Percentiles rank a stretch among this genome's conserved stretches.
Evolutionary conservation across 805 yeast genomes (phyloP).

Genomic region (Sugiyamaella mastotermitis): DNA sequence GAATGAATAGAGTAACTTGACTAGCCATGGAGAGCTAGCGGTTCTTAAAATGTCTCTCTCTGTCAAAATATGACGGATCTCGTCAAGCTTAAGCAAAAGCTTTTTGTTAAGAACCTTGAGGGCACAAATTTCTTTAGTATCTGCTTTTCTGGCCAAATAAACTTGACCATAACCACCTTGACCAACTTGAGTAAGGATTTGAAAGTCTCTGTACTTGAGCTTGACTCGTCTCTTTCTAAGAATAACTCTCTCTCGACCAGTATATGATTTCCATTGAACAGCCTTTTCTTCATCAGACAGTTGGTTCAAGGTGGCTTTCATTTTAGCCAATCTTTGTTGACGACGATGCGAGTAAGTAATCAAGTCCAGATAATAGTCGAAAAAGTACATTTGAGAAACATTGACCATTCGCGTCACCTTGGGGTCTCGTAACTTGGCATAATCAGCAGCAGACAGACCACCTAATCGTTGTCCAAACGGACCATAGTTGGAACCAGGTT

Average conservation of each 20-base stretch:
- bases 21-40: conserved; percentile 93
- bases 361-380: conserved; percentile 94
- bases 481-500: neutral
- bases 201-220: conserved; percentile 92
- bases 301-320: conserved; percentile 41
- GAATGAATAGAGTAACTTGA: conserved; percentile 86
- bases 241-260: conserved; percentile 76
- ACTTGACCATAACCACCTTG: conserved; percentile 99
- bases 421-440: conserved; percentile 48
- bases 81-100: conserved; percentile 80
- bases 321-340: conserved; percentile 72
- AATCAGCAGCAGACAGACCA: conserved; percentile 19
- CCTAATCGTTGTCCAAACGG: neutral
- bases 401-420: conserved; percentile 82
- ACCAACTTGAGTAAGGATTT: conserved; percentile 96
- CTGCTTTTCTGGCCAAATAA: conserved; percentile 89
- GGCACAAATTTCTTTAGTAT: conserved; percentile 93
- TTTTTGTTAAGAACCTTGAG: conserved; percentile 85
- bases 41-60: conserved; percentile 97
- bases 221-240: conserved; percentile 84
- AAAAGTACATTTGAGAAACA: conserved; percentile 87
- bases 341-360: conserved; percentile 87
- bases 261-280: conserved; percentile 69
- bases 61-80: conserved; percentile 90
- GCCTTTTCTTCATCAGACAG: conserved; percentile 38